Base-by-base conservation (phyloP, 345 rosid species). In the Citrus australasica region DNA sequence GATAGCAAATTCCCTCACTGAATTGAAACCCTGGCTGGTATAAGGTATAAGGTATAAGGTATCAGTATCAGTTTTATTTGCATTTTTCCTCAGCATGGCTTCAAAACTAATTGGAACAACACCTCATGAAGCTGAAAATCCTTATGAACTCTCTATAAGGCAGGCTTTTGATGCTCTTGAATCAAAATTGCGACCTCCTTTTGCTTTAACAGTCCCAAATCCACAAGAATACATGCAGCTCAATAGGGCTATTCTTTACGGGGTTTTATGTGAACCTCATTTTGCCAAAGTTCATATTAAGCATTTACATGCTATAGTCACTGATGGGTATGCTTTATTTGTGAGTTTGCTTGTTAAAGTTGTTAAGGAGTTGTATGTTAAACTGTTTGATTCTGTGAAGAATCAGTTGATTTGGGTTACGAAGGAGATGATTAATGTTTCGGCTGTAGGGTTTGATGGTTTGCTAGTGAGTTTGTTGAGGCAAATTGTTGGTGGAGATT, bases 241-340 rank as follows among this genome's bases (percentile, higher is more conserved):
- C 68, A 89, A 84, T 58, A 85, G 68, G 65, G 98, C 95, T 42
- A 86, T 95, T 67, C 82, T 90, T 70, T 93, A 76, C 63, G 94
- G 92, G 46, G 74, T 91, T 75, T 76, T 95, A 69, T 84, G 86
- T 66, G 86, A 92, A 69, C 78, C 92, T 70, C 84, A 40, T 70
- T 73, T 71, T 55, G 86, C 88, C 69, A 85, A 84, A 73, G 81
- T 68, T 73, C 93, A 90, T 71, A 77, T 87, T 58, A 93, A 89
- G 86, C 84, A 89, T 77, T 61, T 93, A n/a, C 98, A 95, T 67
- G 92, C 91, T 74, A 73, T 84, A 35, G 93, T 95, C 64, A 76
- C 87, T 73, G 97, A 92, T 79, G 96, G 97, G 76, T 95, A 92
- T 80, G 84, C 84, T 30, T 76, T 86, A 22, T 93, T 92, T 86